phyloP scores from a whole-genome alignment of 2,329 filamentous ascomycete genomes.

The Curvularia sp. region DNA sequence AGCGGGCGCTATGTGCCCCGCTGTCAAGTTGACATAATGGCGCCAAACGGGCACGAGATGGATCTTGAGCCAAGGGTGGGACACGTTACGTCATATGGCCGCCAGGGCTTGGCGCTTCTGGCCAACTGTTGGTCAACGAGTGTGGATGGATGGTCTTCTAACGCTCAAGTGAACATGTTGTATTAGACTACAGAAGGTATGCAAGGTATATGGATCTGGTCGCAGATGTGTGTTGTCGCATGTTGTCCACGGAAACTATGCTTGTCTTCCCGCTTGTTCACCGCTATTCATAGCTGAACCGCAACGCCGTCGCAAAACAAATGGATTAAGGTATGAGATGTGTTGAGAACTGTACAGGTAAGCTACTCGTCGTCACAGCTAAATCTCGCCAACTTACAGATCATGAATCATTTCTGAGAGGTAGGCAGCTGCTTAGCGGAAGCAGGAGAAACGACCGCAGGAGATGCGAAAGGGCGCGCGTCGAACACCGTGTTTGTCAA shows the following conservation, averaged over 20 bases:
- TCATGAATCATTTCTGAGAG: slow-evolving; percentile 38
- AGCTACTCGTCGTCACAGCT: not conserved
- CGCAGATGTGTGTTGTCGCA: slow-evolving; percentile 4
- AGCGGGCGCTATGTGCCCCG: slow-evolving; percentile 21
- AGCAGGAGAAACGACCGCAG: slow-evolving; percentile 61
- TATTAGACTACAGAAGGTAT: slow-evolving; percentile 24
- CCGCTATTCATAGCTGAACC: slow-evolving; percentile 4
- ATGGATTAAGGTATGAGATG: slow-evolving; percentile 4
- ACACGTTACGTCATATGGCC: slow-evolving; percentile 20
- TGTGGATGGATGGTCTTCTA: not conserved
- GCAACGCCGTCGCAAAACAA: slow-evolving; percentile 26
- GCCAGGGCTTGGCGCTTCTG: not conserved
- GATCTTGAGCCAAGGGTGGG: slow-evolving; percentile 20
- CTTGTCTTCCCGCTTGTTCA: slow-evolving; percentile 1
- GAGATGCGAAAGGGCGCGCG: slow-evolving; percentile 61
- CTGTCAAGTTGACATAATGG: slow-evolving; percentile 16
- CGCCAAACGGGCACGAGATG: slow-evolving; percentile 20
- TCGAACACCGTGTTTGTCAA: slow-evolving; percentile 61
- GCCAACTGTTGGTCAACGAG: not conserved
- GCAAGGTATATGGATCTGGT: slow-evolving; percentile 5
- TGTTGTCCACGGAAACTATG: not conserved
- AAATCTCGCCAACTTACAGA: slow-evolving; percentile 19
- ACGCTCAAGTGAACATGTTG: not conserved
- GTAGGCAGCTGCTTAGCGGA: slow-evolving; percentile 52
- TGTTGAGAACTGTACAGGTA: slow-evolving; percentile 1